Evolutionary conservation across 208 protist genomes (phyloP), one percentile per base, ranked within the genome.

Genomic region (Crithidia fasciculata): DNA sequence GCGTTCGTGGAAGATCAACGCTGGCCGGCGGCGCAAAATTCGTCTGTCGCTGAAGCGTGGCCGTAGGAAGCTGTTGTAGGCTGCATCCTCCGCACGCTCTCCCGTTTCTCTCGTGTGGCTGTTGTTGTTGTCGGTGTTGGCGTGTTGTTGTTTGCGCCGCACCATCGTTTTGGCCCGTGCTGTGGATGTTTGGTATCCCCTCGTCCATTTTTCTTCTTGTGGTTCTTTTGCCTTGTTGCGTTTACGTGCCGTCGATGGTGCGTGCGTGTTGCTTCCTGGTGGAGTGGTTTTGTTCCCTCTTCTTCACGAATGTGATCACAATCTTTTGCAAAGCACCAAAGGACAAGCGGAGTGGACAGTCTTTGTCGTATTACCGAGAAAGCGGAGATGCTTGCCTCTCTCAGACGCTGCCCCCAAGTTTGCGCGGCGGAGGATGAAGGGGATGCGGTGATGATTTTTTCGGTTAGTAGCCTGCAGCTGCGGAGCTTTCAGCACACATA

Each of bases 1-100:
- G 39, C 84, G 88, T 5, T 85, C 87, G 36, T 96, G 84, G 84
- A 96, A 96, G 78, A 90, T 96, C 67, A 96, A 96, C 79, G 89
- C 89, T 15, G 92, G 92, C 45, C 84, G 92, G 37, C 75, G 92
- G 37, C 73, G 92, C 12, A 96, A 96, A 65, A 96, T 96, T 62
- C 92, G 92, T 39, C 76, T 93, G 64, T 95, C 89, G 5, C 82
- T 96, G 53, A 96, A 96, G 77, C 81, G 92, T 60, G 92, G 92
- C 8, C 85, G 92, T 19, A 84, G 89, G 41, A 96, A 96, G 82
- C 74, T 96, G 56, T 80, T 96, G 76, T 96, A 89, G 69, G 28
- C 6, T 47, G 10, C 16, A 39, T 56, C 28, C 36, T 65, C 58
- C 43, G 50, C 56, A 15, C 56, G 19, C 56, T 47, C 5, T 56